Conservation (phyloP, 1,284 basidiomycete species). For the Lentinula novae-zelandiae region DNA sequence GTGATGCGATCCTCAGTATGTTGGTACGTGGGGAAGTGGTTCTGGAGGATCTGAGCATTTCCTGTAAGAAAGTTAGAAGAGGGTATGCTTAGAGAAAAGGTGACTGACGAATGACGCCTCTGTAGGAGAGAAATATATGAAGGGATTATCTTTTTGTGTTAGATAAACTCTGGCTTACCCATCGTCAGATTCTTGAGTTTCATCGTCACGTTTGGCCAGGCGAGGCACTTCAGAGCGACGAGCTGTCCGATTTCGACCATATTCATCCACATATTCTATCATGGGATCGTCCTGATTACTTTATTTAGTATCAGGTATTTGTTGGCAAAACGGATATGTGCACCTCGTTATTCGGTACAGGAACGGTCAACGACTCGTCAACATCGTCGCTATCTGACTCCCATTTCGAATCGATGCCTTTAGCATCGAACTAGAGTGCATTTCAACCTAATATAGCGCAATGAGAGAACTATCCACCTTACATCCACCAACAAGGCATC, state of each 20-base stretch:
- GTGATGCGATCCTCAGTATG: constrained; percentile 77
- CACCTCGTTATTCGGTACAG: constrained; percentile 44
- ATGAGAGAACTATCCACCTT: constrained; percentile 25
- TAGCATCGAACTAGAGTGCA: constrained; percentile 65
- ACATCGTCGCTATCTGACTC: constrained; percentile 71
- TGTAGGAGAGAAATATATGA: constrained; percentile 24
- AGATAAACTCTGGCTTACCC: constrained; percentile 38
- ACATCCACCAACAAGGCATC: constrained; percentile 82
- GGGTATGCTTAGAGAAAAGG: constrained; percentile 15
- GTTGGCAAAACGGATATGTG: constrained; percentile 11
- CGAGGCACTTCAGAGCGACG: constrained; percentile 77
- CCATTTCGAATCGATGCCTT: constrained; percentile 45
- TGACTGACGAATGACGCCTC: constrained; percentile 56
- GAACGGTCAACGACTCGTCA: constrained; percentile 66
- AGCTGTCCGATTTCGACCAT: constrained; percentile 70
- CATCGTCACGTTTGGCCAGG: constrained; percentile 32
- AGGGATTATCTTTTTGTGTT: constrained; percentile 4
- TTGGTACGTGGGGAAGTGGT: constrained; percentile 83
- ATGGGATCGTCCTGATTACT: constrained; percentile 61
- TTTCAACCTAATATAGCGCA: background rate
- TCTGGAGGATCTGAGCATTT: constrained; percentile 72
- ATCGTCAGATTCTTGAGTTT: constrained; percentile 41
- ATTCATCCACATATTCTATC: constrained; percentile 85
- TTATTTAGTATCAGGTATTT: constrained; percentile 6
- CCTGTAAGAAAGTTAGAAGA: constrained; percentile 37